Percentiles rank a stretch among this genome's conserved stretches.
phyloP scores from a whole-genome alignment of 805 yeast species.

The Pichia manshurica region DNA sequence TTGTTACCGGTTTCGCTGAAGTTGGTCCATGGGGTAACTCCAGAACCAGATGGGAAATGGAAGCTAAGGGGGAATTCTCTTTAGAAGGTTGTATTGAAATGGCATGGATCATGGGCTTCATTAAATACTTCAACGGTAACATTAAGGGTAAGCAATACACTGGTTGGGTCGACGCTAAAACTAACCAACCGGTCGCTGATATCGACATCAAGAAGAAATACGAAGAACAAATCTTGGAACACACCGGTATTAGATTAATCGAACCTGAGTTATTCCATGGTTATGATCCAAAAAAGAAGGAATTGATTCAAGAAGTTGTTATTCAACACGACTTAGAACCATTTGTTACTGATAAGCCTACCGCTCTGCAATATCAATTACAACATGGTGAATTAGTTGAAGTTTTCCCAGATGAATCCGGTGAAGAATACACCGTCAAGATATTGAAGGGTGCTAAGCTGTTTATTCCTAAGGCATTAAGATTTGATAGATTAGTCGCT shows the following conservation, averaged over 20 bases:
- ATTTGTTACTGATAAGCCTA: conserved; percentile 89
- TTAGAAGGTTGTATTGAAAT: conserved; percentile 97
- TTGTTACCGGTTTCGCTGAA: conserved; percentile 96
- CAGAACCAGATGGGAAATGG: conserved; percentile 99
- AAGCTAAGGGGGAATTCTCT: conserved; percentile 88
- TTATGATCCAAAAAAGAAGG: conserved; percentile 91
- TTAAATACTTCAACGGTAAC: conserved; percentile 89
- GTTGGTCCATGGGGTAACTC: conserved; percentile 99
- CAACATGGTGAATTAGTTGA: conserved; percentile 95
- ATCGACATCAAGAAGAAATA: conserved; percentile 88
- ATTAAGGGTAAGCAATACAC: conserved; percentile 86
- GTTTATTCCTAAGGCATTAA: conserved; percentile 81
- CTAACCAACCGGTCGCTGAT: conserved; percentile 90
- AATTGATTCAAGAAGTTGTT: conserved; percentile 90
- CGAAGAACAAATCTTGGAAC: conserved; percentile 82
- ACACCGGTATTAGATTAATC: conserved; percentile 92
- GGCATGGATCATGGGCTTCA: conserved; percentile 99
- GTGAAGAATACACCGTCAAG: conserved; percentile 88
- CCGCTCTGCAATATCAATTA: conserved; percentile 89
- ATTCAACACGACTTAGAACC: conserved; percentile 95
- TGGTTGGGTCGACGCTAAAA: conserved; percentile 97
- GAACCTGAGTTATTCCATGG: conserved; percentile 95
- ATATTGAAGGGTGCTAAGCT: conserved; percentile 90
- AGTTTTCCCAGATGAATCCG: conserved; percentile 68
- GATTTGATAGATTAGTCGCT: conserved; percentile 68